These are phyloP conservation scores for Aureobasidium sp. DNA, from an alignment of 2,329 filamentous ascomycete genomes.

Conservation along the genomic window DNA sequence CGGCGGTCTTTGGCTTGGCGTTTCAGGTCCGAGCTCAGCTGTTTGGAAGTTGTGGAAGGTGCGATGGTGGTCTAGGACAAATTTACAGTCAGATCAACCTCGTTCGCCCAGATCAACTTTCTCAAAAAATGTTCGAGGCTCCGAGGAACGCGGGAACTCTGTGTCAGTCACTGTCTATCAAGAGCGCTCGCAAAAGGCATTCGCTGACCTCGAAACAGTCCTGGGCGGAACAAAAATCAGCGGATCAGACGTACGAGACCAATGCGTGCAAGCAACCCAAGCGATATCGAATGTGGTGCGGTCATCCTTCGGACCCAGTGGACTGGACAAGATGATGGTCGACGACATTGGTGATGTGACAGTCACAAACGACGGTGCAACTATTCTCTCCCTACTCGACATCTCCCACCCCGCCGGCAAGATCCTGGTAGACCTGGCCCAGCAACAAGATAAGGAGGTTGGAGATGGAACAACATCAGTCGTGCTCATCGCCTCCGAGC, in stretches of 20 bases:
- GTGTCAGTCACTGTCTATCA: slow-evolving; percentile 47
- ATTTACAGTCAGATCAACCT: too few species aligned
- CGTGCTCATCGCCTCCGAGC: slow-evolving; percentile 92
- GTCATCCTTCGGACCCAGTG: slow-evolving; percentile 94
- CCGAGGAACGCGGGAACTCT: slow-evolving; percentile 86
- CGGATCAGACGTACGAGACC: slow-evolving; percentile 90
- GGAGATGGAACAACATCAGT: slow-evolving; percentile 98
- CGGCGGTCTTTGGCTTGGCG: too few species aligned
- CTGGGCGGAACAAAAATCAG: slow-evolving; percentile 96
- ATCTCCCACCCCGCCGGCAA: slow-evolving; percentile 97
- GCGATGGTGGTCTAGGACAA: too few species aligned
- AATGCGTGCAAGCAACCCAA: slow-evolving; percentile 94
- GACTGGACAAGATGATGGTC: slow-evolving; percentile 99
- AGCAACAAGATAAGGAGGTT: slow-evolving; percentile 98
- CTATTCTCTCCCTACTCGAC: slow-evolving; percentile 88
- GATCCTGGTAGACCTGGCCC: slow-evolving; percentile 93
- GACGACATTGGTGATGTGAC: slow-evolving; percentile 99
- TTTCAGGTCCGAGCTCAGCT: too few species aligned
- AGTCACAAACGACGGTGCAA: slow-evolving; percentile 97
- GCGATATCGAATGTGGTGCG: slow-evolving; percentile 98
- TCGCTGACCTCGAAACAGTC: slow-evolving; percentile 43
- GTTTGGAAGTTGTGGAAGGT: too few species aligned
- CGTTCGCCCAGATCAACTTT: too few species aligned
- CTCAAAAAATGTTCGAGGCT: slow-evolving; percentile 71
- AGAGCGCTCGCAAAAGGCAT: neutral